phyloP scores from a whole-genome alignment of 768 basidiomycete genomes.

The Mycena indigotica region DNA sequence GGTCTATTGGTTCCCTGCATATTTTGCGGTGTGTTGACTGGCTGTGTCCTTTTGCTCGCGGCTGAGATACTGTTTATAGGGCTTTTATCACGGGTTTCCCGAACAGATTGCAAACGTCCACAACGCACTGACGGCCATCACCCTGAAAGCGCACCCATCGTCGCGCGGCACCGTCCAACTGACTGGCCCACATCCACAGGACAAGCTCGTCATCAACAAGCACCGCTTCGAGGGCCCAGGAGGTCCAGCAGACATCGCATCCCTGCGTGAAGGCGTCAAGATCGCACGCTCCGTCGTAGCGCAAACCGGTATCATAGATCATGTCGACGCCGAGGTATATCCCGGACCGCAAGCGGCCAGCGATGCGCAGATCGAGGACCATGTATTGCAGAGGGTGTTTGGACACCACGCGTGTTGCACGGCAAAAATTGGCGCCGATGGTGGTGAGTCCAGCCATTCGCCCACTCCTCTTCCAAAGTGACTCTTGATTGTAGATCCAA shows the following conservation, averaged over 20 bases:
- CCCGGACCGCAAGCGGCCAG: slow-evolving; percentile 25
- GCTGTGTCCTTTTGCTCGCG: not conserved
- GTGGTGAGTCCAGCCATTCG: slow-evolving; percentile 29
- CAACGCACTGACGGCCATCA: slow-evolving; percentile 28
- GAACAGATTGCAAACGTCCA: slow-evolving; percentile 23
- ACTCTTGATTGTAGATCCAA: slow-evolving; percentile 25
- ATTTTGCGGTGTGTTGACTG: slow-evolving; percentile 25
- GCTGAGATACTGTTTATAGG: slow-evolving; percentile 10
- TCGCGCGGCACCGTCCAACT: slow-evolving; percentile 30
- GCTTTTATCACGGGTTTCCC: slow-evolving; percentile 31
- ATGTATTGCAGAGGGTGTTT: slow-evolving; percentile 28
- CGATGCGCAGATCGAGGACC: slow-evolving; percentile 28
- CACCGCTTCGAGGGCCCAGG: slow-evolving; percentile 28
- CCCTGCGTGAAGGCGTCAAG: slow-evolving; percentile 29
- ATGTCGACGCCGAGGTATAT: slow-evolving; percentile 24
- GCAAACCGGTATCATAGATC: slow-evolving; percentile 12
- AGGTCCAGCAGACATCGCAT: slow-evolving; percentile 26
- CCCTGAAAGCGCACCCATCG: slow-evolving; percentile 29
- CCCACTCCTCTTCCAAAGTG: too few species aligned
- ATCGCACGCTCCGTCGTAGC: slow-evolving; percentile 23
- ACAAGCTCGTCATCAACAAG: slow-evolving; percentile 31
- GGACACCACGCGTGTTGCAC: slow-evolving; percentile 35
- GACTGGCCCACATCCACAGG: slow-evolving; percentile 33
- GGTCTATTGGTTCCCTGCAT: slow-evolving; percentile 28
- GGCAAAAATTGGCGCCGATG: slow-evolving; percentile 28